Percentiles rank a stretch among this genome's conserved stretches.
phyloP scores from a whole-genome alignment of 2,329 filamentous ascomycete species.

The Coccinonectria pachysandricola region DNA sequence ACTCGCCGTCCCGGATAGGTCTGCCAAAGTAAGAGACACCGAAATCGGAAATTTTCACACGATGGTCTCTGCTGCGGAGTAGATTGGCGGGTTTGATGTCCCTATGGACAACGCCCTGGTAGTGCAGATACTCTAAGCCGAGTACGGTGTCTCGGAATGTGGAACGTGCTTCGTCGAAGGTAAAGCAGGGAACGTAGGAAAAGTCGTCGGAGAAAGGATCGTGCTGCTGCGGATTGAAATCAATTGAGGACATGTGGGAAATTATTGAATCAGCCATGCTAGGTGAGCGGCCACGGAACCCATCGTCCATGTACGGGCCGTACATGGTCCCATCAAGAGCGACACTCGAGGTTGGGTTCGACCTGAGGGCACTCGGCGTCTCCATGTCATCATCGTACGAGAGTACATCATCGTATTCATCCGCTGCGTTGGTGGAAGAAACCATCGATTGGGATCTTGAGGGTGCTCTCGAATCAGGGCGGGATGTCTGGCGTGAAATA shows the following conservation, averaged over 20 bases:
- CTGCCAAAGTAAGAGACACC: slow-evolving; percentile 95
- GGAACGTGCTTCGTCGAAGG: slow-evolving; percentile 67
- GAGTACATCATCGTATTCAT: slow-evolving; percentile 26
- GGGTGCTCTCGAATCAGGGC: slow-evolving; percentile 34
- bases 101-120: slow-evolving; percentile 73
- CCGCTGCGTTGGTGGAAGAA: slow-evolving; percentile 24
- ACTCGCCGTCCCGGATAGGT: slow-evolving; percentile 72
- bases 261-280: slow-evolving; percentile 73
- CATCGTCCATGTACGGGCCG: slow-evolving; percentile 54
- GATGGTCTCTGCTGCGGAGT: slow-evolving; percentile 72
- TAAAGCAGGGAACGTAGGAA: slow-evolving; percentile 88
- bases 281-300: slow-evolving; percentile 57
- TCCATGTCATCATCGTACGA: slow-evolving; percentile 42
- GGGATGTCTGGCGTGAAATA: slow-evolving; percentile 28
- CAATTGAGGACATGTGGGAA: slow-evolving; percentile 57
- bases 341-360: slow-evolving; percentile 40
- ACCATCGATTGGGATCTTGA: slow-evolving; percentile 38
- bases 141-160: slow-evolving; percentile 89
- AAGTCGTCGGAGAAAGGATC: slow-evolving; percentile 75
- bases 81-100: slow-evolving; percentile 88
- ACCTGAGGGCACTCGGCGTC: slow-evolving; percentile 41
- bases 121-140: slow-evolving; percentile 86
- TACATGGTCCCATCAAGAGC: slow-evolving; percentile 71
- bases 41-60: slow-evolving; percentile 97
- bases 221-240: slow-evolving; percentile 46